Conservation (phyloP, 768 basidiomycete species). For the Pleurotus tuoliensis region DNA sequence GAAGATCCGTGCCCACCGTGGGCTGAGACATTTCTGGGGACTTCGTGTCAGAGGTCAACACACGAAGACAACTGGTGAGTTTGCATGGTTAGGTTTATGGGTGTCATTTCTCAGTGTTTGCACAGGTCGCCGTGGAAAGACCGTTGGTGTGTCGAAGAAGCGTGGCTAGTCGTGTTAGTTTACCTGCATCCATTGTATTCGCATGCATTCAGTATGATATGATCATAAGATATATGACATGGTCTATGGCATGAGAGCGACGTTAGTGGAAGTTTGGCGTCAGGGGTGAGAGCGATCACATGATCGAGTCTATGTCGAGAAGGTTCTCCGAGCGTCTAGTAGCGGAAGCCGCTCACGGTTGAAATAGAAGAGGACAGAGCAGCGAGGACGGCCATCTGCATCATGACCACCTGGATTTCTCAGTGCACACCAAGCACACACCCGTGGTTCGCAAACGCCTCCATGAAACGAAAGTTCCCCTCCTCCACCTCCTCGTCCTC, state of each 20-base stretch:
- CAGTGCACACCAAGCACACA: conserved; percentile 30
- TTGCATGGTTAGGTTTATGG: background rate
- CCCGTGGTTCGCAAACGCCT: conserved; percentile 37
- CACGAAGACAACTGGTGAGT: conserved; percentile 95
- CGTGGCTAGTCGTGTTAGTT: conserved; percentile 35
- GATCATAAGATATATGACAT: background rate
- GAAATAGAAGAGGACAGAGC: background rate
- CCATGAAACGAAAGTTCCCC: conserved; percentile 38
- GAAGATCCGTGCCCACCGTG: conserved; percentile 98
- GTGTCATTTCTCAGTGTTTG: background rate
- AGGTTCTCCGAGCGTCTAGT: conserved; percentile 1
- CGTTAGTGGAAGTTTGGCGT: background rate
- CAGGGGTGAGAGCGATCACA: background rate
- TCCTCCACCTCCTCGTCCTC: conserved; percentile 13
- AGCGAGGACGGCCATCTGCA: background rate
- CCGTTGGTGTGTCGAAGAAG: conserved; percentile 96
- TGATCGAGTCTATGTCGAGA: conserved; percentile 3
- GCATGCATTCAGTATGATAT: too few relatives aligned
- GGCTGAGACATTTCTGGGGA: conserved; percentile 90
- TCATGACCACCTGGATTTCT: conserved; percentile 15
- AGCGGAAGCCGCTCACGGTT: background rate
- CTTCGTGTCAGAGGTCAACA: conserved; percentile 96
- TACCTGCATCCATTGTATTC: background rate
- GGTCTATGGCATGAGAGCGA: background rate
- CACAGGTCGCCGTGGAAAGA: conserved; percentile 90